Base-by-base conservation (phyloP, 2,329 filamentous ascomycete genomes). In the Knufia fluminis region DNA sequence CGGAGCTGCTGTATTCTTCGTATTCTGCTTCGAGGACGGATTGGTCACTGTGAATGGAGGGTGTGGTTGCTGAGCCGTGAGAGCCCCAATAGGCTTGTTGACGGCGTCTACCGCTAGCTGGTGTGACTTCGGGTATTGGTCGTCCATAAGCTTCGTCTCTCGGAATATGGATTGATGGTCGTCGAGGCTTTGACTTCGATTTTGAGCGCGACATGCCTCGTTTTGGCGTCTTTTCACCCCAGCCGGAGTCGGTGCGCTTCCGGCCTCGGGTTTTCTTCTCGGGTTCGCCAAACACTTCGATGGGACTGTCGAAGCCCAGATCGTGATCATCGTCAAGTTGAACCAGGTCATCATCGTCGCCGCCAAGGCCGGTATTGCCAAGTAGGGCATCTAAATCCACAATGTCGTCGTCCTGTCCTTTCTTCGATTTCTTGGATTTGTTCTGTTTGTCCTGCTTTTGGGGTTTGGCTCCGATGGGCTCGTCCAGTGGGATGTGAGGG, bases 401-500 rank as follows among this genome's bases (percentile, higher is more conserved):
- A 14, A 45, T 31, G 32, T 51, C 39, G 43, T 48, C 42, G 38
- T 52, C 26, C 50, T 55, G 31, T 47, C 39, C 16, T 44, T 48
- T 31, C 41, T 17, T 33, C 22, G 14, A 33, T 50, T 40, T 53
- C 31, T n/a, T 48, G 41, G 22, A 33, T n/a, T 22, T 57, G 54
- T 14, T 51, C 51, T 36, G 49, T 32, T 51, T 50, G 40, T 46
- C 46, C 38, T 54, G 19, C 24, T 48, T 36, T 7, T 52, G 54
- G 10, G 46, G 50, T 24, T 50, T 52, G n/a, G 53, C 41, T 8
- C 56, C 56, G 20, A 59, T 50, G n/a, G 56, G 56, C 44, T 46
- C 54, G 17, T 59, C 56, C 24, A 46, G 36, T 3, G 52, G 48
- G 28, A 57, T 59, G n/a, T 57, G 50, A 16, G 54, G 53, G n/a